Conservation (phyloP, 2,329 filamentous ascomycete genomes). For the Xylaria sp. region DNA sequence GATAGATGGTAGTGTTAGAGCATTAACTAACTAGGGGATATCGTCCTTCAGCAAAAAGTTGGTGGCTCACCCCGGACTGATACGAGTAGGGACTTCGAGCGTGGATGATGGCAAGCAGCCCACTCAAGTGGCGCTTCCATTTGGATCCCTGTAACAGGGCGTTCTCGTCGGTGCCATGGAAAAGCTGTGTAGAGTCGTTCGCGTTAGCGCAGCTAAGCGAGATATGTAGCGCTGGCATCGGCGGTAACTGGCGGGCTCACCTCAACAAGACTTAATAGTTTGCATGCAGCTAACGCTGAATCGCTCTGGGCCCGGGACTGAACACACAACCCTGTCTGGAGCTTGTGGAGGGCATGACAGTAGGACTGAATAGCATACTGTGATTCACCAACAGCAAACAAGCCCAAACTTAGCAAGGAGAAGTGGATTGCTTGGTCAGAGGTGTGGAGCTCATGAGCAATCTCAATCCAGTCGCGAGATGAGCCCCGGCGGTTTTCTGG, state of each 20-base stretch:
- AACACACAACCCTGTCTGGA: constrained; percentile 17
- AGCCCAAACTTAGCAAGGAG: constrained; percentile 30
- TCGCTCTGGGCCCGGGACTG: constrained; percentile 13
- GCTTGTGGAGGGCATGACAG: constrained; percentile 27
- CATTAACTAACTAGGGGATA: constrained; percentile 31
- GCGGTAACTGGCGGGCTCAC: constrained; percentile 18
- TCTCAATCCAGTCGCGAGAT: constrained; percentile 32
- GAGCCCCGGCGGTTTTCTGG: constrained; percentile 14
- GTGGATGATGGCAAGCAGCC: constrained; percentile 31
- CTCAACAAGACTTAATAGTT: constrained; percentile 36
- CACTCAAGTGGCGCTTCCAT: constrained; percentile 34
- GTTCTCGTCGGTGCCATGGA: constrained; percentile 31
- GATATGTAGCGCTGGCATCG: not conserved
- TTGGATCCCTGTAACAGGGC: constrained; percentile 25
- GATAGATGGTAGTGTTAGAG: not conserved
- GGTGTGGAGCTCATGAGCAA: constrained; percentile 31
- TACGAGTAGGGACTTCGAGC: constrained; percentile 31
- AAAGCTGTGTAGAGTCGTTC: constrained; percentile 15
- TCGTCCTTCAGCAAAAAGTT: constrained; percentile 32
- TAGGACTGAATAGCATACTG: constrained; percentile 31
- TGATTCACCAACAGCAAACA: constrained; percentile 31
- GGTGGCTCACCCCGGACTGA: constrained; percentile 32
- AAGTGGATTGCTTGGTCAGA: constrained; percentile 28
- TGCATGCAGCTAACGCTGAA: constrained; percentile 31
- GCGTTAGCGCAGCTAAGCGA: constrained; percentile 9